These are phyloP conservation scores for Buxus sempervirens DNA, from an alignment of 164 flowering plant genomes.

Conservation along the genomic window DNA sequence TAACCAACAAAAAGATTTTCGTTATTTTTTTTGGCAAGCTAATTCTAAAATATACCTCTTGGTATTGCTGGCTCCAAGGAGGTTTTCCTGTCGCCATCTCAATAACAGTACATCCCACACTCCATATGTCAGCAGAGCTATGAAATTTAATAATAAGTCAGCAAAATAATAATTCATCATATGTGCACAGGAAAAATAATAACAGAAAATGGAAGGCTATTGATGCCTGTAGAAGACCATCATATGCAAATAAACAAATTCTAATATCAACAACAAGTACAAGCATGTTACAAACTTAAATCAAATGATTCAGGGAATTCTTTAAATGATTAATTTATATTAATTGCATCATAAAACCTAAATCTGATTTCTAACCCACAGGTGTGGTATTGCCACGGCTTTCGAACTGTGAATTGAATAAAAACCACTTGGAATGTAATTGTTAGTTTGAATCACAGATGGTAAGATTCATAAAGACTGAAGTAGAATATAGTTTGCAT, in stretches of 20 bases:
- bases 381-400: too few species aligned
- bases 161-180: conserved; percentile 1
- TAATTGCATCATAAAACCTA: too few species aligned
- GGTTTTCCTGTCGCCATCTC: conserved; percentile 99
- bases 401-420: too few species aligned
- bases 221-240: not conserved
- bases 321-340: too few species aligned
- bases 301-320: not conserved
- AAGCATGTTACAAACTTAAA: not conserved
- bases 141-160: conserved; percentile 14
- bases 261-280: not conserved
- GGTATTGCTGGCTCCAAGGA: conserved; percentile 98
- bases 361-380: too few species aligned
- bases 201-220: not conserved
- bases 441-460: too few species aligned
- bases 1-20: too few species aligned
- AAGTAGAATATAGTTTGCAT: too few species aligned
- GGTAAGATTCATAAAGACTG: too few species aligned
- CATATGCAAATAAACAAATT: not conserved
- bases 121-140: conserved; percentile 99
- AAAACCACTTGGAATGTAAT: too few species aligned
- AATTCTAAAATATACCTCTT: conserved; percentile 54
- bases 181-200: not conserved
- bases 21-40: too few species aligned
- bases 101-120: conserved; percentile 98